Evolutionary conservation across 1,284 basidiomycete species (phyloP).

Genomic region (Rhodotorula sp.): DNA sequence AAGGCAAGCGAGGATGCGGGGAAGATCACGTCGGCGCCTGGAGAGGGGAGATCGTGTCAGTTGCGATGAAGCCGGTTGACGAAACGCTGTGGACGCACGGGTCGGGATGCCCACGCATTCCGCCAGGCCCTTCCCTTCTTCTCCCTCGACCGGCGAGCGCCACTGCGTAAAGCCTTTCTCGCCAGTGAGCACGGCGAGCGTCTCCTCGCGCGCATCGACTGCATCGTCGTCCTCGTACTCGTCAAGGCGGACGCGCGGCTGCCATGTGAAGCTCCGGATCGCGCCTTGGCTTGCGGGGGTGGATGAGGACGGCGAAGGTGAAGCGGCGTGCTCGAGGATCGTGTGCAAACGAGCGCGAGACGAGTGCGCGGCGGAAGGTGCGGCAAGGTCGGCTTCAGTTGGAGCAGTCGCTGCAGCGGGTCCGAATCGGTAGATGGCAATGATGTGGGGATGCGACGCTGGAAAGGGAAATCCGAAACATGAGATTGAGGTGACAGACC

Average conservation of each 20-base stretch:
- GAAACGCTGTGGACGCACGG: constrained; percentile 6
- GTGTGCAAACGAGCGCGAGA: constrained; percentile 13
- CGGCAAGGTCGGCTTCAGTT: too few species aligned
- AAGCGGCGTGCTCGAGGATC: not conserved
- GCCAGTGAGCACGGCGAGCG: constrained; percentile 10
- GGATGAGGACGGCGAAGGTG: not conserved
- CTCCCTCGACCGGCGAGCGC: constrained; percentile 2
- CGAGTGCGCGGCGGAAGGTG: not conserved
- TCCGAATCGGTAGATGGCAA: not conserved
- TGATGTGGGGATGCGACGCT: not conserved
- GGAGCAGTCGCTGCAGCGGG: not conserved
- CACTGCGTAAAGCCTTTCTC: constrained; percentile 23
- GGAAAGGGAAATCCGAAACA: not conserved
- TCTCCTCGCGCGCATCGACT: not conserved
- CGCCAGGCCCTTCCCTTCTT: not conserved
- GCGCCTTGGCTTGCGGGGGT: not conserved
- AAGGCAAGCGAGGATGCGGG: not conserved
- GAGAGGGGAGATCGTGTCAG: too few species aligned
- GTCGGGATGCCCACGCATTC: constrained; percentile 24
- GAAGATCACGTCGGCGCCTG: constrained; percentile 10
- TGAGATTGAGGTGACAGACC: too few species aligned
- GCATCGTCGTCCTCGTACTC: not conserved
- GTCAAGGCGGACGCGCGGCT: not conserved
- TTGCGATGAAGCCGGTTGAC: not conserved
- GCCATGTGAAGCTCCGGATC: constrained; percentile 9